A percentile compares a stretch with the other conserved stretches of the same genome.
Evolutionary conservation across 106 monocot species (phyloP).

Genomic region (Phalaenopsis aphrodite): DNA sequence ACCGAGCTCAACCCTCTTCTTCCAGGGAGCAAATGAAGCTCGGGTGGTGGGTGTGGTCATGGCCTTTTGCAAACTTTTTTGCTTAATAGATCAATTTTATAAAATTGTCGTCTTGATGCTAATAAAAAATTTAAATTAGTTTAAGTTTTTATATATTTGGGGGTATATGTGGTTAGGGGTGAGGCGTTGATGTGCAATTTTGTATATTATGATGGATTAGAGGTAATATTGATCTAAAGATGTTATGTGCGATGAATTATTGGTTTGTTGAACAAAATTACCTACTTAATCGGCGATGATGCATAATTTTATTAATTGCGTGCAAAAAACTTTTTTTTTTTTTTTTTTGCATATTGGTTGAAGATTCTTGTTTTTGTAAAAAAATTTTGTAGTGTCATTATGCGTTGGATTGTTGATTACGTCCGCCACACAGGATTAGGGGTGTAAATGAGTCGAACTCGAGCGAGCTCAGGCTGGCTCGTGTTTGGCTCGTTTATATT

Average conservation of each 20-base stretch:
- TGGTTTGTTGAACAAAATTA: not conserved
- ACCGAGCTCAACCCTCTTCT: constrained; percentile 6
- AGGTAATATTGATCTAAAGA: not conserved
- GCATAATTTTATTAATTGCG: not conserved
- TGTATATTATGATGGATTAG: not conserved
- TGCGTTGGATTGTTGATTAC: no score
- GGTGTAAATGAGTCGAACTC: no score
- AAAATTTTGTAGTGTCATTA: no score
- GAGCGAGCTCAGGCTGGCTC: no score
- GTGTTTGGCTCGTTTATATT: no score
- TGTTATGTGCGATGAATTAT: not conserved
- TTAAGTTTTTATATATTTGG: not conserved
- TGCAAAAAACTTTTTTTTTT: no score
- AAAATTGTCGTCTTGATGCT: not conserved
- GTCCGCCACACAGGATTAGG: no score
- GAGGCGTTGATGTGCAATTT: not conserved
- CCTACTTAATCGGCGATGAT: not conserved
- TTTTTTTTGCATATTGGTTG: no score
- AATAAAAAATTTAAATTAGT: not conserved
- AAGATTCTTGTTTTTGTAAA: no score
- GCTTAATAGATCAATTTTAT: not conserved
- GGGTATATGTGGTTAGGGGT: not conserved
- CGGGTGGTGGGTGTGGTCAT: not conserved
- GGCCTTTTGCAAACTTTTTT: no score
- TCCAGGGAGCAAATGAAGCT: not conserved